Evolutionary conservation across 2,329 filamentous ascomycete genomes (phyloP), one percentile per base, ranked within the genome.

Genomic region (Penicillium sumatraense): DNA sequence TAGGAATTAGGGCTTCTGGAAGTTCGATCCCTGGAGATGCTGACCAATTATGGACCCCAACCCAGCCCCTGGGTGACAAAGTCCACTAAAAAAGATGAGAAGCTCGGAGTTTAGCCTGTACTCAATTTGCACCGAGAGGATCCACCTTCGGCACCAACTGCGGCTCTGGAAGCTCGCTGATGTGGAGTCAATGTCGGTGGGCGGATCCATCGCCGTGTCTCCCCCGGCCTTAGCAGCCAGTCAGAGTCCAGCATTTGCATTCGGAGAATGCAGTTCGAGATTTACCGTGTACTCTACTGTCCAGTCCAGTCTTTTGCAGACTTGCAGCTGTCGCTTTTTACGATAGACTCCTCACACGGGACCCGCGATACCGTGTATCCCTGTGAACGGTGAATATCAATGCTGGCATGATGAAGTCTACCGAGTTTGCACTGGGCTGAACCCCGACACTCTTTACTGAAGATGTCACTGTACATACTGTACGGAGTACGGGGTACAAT

Each of bases 91-190:
- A 10, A 29, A 13, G 27, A 13, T 31, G 11, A 26, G n/a, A n/a
- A 31, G 42, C 41, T 48, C 51, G 51, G 51, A 47, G 51, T 56
- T 58, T 55, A 51, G 54, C 26, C 50, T 53, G 46, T 55, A 46
- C 29, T 29, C 41, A 38, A 46, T 46, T 46, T 29, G 42, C 42
- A 46, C 42, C 42, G 42, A 42, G 38, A 31, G 29, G 20, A 47
- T 56, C 56, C 60, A 64, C 61, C n/a, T 60, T 65, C 63, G 63
- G 63, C 63, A 60, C 50, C 54, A 33, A 60, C 63, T 65, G 63
- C 60, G 63, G 63, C 63, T 65, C 63, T 62, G 55, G 63, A 33
- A 65, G 62, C 62, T 65, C 57, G 42, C 56, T 60, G 54, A 23
- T 53, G 63, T 65, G 62, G 63, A 59, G 47, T 16, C 16, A n/a